phyloP scores from a whole-genome alignment of 345 rosid genomes.

The Ceriops decandra region DNA sequence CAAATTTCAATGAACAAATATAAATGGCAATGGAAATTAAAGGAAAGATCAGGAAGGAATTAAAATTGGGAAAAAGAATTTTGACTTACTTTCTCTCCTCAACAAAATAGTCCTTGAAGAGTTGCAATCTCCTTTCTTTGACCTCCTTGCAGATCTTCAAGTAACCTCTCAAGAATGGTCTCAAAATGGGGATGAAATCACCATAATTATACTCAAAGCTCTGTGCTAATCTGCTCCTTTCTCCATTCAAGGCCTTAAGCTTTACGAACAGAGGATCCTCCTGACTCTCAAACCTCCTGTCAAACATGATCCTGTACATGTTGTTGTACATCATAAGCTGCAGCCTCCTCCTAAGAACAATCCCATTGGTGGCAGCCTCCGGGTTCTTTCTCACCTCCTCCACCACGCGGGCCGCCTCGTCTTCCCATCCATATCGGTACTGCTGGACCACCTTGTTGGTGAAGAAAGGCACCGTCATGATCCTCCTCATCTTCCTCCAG shows the following conservation, averaged over 20 bases:
- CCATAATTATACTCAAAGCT: slow-evolving; percentile 97
- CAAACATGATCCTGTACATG: slow-evolving; percentile 94
- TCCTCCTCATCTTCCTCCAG: slow-evolving; percentile 97
- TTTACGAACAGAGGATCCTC: slow-evolving; percentile 73
- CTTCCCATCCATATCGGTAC: slow-evolving; percentile 68
- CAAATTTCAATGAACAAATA: neutral
- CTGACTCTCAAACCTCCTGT: slow-evolving; percentile 81
- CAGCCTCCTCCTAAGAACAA: slow-evolving; percentile 67
- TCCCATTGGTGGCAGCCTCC: slow-evolving; percentile 61
- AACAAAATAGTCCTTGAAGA: slow-evolving; percentile 90
- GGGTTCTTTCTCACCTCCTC: slow-evolving; percentile 74
- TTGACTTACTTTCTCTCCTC: slow-evolving; percentile 80
- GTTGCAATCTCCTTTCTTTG: slow-evolving; percentile 64
- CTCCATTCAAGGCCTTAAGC: slow-evolving; percentile 90
- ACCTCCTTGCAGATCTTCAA: slow-evolving; percentile 90
- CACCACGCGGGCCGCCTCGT: slow-evolving; percentile 66
- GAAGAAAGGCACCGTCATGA: slow-evolving; percentile 99
- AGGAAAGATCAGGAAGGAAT: neutral
- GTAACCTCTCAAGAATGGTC: slow-evolving; percentile 90
- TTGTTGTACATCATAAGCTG: slow-evolving; percentile 98
- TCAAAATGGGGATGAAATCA: slow-evolving; percentile 87
- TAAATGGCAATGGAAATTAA: neutral
- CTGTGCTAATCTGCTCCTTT: slow-evolving; percentile 87
- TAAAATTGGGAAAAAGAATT: no score
- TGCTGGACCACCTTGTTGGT: slow-evolving; percentile 87